Percentiles rank a stretch among this genome's conserved stretches.
phyloP scores from a whole-genome alignment of 2,329 filamentous ascomycete genomes.

The Saccharata proteae region DNA sequence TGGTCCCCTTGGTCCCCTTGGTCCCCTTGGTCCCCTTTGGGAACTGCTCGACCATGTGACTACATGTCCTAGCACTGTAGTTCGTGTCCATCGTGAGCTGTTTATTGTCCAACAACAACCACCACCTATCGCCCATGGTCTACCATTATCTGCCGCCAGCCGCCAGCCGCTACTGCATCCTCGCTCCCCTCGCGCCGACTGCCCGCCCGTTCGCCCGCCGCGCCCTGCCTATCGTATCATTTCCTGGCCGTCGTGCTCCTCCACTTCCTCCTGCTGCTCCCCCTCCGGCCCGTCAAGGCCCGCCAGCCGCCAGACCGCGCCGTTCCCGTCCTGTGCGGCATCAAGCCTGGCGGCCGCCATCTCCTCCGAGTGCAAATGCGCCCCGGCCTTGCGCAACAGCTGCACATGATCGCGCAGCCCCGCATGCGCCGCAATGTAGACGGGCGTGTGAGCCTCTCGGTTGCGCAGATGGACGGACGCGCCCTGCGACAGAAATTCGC shows the following conservation, averaged over 20 bases:
- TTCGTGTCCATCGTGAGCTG: too few relatives aligned
- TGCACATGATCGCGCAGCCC: constrained; percentile 42
- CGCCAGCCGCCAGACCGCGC: constrained; percentile 20
- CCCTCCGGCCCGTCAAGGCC: constrained; percentile 5
- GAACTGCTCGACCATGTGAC: too few relatives aligned
- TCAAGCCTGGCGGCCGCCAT: constrained; percentile 38
- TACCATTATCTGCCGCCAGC: too few relatives aligned
- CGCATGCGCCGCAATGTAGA: constrained; percentile 47
- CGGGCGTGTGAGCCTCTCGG: constrained; percentile 43
- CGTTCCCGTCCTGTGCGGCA: constrained; percentile 19
- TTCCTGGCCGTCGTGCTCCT: background rate
- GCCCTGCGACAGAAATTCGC: constrained; percentile 43
- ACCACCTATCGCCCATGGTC: too few relatives aligned
- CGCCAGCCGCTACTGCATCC: too few relatives aligned
- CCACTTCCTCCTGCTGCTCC: background rate
- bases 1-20: too few relatives aligned
- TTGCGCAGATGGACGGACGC: constrained; percentile 50
- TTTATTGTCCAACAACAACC: too few relatives aligned
- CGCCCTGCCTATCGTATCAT: background rate
- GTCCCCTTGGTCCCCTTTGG: too few relatives aligned
- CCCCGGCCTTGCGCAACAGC: constrained; percentile 43
- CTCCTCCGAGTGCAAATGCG: constrained; percentile 48
- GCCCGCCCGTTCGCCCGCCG: too few relatives aligned
- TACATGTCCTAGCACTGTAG: too few relatives aligned
- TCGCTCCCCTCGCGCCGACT: too few relatives aligned